These are phyloP conservation scores for Durusdinium trenchii DNA, from an alignment of 73 alveolate species.

Conservation along the genomic window DNA sequence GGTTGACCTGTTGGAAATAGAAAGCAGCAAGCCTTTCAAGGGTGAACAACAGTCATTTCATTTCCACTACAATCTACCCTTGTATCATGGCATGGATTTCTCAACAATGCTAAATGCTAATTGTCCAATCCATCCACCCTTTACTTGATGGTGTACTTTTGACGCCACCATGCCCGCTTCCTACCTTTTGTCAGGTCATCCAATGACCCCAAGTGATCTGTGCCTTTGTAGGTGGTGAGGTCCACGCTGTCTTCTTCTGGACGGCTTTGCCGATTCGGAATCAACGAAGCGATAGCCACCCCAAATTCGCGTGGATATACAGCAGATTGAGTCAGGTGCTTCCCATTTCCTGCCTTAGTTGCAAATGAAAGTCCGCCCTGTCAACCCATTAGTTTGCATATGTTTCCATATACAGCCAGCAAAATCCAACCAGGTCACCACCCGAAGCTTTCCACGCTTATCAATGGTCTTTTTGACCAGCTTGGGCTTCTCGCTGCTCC, in stretches of 20 bases:
- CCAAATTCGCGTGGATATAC: neutral
- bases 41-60: neutral
- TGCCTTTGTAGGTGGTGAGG: neutral
- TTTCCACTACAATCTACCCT: neutral
- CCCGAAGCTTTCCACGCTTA: neutral
- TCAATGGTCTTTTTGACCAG: neutral
- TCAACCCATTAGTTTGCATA: neutral
- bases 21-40: neutral
- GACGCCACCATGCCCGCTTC: neutral
- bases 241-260: neutral
- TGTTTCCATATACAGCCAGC: neutral
- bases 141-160: neutral
- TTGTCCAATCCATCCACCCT: neutral
- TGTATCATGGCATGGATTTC: neutral
- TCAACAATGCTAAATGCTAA: neutral
- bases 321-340: neutral
- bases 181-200: constrained; percentile 1
- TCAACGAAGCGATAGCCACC: neutral
- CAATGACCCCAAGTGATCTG: neutral
- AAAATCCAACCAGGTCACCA: neutral
- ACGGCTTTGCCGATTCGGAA: neutral
- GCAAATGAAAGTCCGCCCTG: neutral
- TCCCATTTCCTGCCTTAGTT: neutral
- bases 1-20: neutral
- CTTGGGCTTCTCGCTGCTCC: neutral